Base-by-base conservation (phyloP, 1,139 yeast genomes). In the Kluyveromyces sp. region DNA sequence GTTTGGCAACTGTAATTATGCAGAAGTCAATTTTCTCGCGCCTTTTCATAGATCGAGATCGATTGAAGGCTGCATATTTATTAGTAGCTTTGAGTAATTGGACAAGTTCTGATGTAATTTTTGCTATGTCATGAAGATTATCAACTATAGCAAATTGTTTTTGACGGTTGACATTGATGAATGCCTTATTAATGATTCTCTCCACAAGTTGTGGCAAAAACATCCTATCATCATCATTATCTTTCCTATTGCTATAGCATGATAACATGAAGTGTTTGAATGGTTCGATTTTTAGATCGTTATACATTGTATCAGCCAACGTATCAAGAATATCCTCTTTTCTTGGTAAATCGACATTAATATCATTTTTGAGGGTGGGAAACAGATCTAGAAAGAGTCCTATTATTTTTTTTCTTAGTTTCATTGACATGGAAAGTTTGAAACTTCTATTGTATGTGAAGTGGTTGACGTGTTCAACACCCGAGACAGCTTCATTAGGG, bases 331-430 rank as follows among this genome's bases (percentile, higher is more conserved):
- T 26, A 6, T n/a, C 7, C 4, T 37, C 39, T 7, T 8, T 21
- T 4, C 10, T 37, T n/a, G 27, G 15, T 27, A 7, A 31, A 7
- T 4, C 4, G 15, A n/a, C 8, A 4, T 26, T 15, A 5, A 7
- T 7, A 10, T 4, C 5, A 8, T 27, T 37, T 27, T 37, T 21
- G 15, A 4, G 27, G 8, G 15, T 10, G 7, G 15, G 4, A 5
- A 28, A 4, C 21, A 10, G 27, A 21, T 7, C 27, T 10, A 37
- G 15, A 10, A 37, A 37, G 8, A 47, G 31, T 3, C 51, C 49
- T 1, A 61, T 45, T 5, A 60, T 43, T 15, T 49, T 52, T 30
- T 59, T 54, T 37, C 64, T 50, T 34, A 60, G 41, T 10, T 45
- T 36, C 57, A 62, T 55, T 3, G 63, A 49, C 27, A 46, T 50